A percentile compares a stretch with the other conserved stretches of the same genome.
Conservation (phyloP, 2,329 filamentous ascomycete genomes). For the Pezicula neosporulosa region DNA sequence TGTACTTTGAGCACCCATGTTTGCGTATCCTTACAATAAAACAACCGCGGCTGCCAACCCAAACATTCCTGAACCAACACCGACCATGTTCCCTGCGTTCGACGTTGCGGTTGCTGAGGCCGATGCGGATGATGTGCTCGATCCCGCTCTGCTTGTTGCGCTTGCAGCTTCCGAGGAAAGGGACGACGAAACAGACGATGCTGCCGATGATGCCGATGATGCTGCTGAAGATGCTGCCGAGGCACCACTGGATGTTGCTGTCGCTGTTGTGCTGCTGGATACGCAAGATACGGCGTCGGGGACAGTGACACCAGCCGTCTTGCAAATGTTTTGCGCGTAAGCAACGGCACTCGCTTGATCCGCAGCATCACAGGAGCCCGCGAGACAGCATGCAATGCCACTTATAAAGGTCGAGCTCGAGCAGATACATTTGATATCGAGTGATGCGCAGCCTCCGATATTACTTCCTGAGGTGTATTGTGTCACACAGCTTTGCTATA, state of each 20-base stretch:
- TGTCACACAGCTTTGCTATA: constrained; percentile 28
- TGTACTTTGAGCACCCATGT: background rate
- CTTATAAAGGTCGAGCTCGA: constrained; percentile 38
- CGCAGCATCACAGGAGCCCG: constrained; percentile 33
- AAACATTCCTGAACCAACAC: constrained; percentile 20
- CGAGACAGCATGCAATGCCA: constrained; percentile 46
- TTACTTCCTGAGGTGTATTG: constrained; percentile 34
- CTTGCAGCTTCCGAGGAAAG: background rate
- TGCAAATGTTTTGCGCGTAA: constrained; percentile 32
- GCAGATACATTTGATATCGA: constrained; percentile 48
- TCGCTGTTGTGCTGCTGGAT: background rate
- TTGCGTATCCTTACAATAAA: constrained; percentile 14
- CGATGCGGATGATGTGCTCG: constrained; percentile 2
- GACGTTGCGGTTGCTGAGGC: constrained; percentile 11
- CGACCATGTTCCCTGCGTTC: constrained; percentile 15
- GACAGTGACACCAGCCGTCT: constrained; percentile 28
- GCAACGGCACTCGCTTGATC: constrained; percentile 34
- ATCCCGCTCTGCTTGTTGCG: background rate
- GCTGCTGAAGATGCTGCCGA: constrained; percentile 1
- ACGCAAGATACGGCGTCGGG: constrained; percentile 17
- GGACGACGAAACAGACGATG: background rate
- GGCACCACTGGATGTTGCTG: constrained; percentile 1
- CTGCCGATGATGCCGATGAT: constrained; percentile 4
- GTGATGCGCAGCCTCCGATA: constrained; percentile 32
- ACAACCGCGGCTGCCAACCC: constrained; percentile 17